Base-by-base conservation (phyloP, 2,329 filamentous ascomycete genomes). In the Seiridium cupressi region DNA sequence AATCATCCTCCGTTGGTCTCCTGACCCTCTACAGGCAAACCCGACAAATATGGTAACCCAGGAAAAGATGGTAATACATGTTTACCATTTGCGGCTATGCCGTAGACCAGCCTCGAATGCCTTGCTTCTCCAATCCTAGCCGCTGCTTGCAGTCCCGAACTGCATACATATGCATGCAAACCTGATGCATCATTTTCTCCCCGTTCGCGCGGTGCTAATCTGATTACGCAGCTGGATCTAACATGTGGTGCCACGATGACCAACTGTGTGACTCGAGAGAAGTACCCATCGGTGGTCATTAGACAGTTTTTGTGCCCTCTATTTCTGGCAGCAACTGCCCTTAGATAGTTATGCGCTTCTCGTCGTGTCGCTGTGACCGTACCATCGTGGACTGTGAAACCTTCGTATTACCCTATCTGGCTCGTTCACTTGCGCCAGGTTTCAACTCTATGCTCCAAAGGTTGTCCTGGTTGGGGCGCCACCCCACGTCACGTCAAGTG, bases 101-200 rank as follows among this genome's bases (percentile, higher is more conserved):
- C 49, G 49, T 18, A 35, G 11, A 53, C 10, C 35, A 34, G 11
- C 34, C 35, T 53, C 35, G 13, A 35, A 36, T 35, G 18, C 31
- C 35, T 38, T 53, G 49, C 49, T 35, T n/a, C 32, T n/a, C 32
- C 49, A 36, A 53, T 38, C 49, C 49, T 18, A 13, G 49, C 32
- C 32, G 8, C 18, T 40, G 49, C 49, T 32, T 53, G 49, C 49
- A 53, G 49, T 53, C 32, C 49, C 49, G 49, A 53, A 35, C 32
- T 53, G 49, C 49, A 53, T 53, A 53, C 49, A 53, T 53, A 53
- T 53, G 49, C 49, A 53, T 35, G 49, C 49, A 18, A 53, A 53
- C 38, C 49, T 53, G 49, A 53, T 53, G 32, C 38, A 53, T 38
- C 34, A 34, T 18, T 38, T 49, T 35, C 49, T 36, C 49, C 34